These are phyloP conservation scores for Ilex aquifolium DNA, from an alignment of 257 asterid species.

Conservation along the genomic window DNA sequence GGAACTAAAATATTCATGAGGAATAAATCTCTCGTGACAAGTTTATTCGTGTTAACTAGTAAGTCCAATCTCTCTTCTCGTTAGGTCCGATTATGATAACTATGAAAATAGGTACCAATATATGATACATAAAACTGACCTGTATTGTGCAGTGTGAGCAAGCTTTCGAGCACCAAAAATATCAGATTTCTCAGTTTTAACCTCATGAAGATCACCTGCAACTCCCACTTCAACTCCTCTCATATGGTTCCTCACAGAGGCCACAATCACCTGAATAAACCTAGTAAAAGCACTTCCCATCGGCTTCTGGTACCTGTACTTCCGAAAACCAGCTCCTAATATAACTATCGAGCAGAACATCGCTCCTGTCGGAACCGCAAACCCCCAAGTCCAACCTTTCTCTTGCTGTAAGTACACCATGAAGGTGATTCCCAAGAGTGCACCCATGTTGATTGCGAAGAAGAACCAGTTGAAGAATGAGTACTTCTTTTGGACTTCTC, in stretches of 20 bases:
- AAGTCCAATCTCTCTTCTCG: no score
- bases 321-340: slow-evolving; percentile 36
- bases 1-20: no score
- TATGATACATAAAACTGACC: slow-evolving; percentile 22
- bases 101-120: no score
- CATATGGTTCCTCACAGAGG: slow-evolving; percentile 42
- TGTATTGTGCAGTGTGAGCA: slow-evolving; percentile 49
- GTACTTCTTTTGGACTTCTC: slow-evolving; percentile 53
- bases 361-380: slow-evolving; percentile 45
- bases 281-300: slow-evolving; percentile 80
- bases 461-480: slow-evolving; percentile 83
- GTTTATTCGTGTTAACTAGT: no score
- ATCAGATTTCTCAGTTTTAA: slow-evolving; percentile 43
- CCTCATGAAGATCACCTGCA: slow-evolving; percentile 43
- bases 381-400: slow-evolving; percentile 76
- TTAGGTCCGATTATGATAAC: no score
- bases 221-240: slow-evolving; percentile 32
- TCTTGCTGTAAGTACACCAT: slow-evolving; percentile 52
- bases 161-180: slow-evolving; percentile 61
- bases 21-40: no score
- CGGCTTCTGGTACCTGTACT: slow-evolving; percentile 70
- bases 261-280: slow-evolving; percentile 57
- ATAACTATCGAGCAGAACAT: slow-evolving; percentile 43
- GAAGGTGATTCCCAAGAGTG: slow-evolving; percentile 62
- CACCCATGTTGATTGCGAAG: slow-evolving; percentile 84